Conservation (phyloP, 2,329 filamentous ascomycete species). For the Allantophomopsis cytisporea region DNA sequence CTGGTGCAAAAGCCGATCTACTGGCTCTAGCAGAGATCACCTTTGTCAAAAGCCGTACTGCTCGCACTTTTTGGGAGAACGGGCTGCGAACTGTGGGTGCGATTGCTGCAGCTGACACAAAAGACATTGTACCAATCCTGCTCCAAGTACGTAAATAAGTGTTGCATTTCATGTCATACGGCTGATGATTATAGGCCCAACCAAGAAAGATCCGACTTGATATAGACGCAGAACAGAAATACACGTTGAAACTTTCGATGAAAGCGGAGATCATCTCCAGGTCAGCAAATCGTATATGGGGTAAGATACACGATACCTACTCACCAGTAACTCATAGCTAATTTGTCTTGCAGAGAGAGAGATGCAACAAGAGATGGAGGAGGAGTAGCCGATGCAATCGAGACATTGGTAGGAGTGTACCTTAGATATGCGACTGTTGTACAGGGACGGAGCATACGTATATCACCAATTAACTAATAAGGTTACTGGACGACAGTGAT, state of each 20-base stretch:
- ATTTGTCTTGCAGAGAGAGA: too few species aligned
- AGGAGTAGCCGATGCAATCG: too few species aligned
- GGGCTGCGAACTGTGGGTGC: slow-evolving; percentile 56
- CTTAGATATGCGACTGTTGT: too few species aligned
- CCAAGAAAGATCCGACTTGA: slow-evolving; percentile 48
- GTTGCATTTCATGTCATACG: too few species aligned
- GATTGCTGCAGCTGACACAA: slow-evolving; percentile 54
- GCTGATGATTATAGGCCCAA: slow-evolving; percentile 35
- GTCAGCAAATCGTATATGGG: slow-evolving; percentile 58
- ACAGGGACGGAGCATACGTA: too few species aligned
- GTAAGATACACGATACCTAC: slow-evolving; percentile 3
- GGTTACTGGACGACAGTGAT: too few species aligned
- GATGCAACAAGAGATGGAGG: too few species aligned
- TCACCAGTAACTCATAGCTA: too few species aligned
- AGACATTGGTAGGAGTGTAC: too few species aligned
- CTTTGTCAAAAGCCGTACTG: slow-evolving; percentile 66
- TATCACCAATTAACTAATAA: too few species aligned
- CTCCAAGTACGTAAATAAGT: slow-evolving; percentile 39
- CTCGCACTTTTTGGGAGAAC: slow-evolving; percentile 62
- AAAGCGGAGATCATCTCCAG: slow-evolving; percentile 58
- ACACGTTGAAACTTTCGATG: slow-evolving; percentile 46
- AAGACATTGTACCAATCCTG: slow-evolving; percentile 56
- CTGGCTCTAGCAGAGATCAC: slow-evolving; percentile 58
- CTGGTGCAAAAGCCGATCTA: slow-evolving; percentile 55
- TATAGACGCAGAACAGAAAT: slow-evolving; percentile 41